These are phyloP conservation scores for Ophiostoma sp. DNA, from an alignment of 2,329 filamentous ascomycete species.

Conservation along the genomic window DNA sequence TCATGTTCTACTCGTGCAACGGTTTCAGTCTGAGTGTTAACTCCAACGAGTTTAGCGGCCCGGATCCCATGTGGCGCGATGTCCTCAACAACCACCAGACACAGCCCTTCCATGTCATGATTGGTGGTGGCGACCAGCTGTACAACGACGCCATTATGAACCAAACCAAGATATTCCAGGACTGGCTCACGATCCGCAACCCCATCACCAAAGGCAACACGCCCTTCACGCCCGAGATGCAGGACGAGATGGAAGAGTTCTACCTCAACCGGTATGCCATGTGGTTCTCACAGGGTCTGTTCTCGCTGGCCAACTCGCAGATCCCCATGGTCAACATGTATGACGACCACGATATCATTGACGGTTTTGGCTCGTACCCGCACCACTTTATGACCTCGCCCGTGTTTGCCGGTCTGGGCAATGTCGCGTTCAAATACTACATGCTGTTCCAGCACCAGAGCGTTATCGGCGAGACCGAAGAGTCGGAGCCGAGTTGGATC, in stretches of 20 bases:
- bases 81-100: constrained; percentile 90
- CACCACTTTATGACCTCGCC: constrained; percentile 88
- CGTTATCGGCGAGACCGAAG: constrained; percentile 74
- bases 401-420: constrained; percentile 85
- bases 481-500: constrained; percentile 87
- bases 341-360: constrained; percentile 91
- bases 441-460: constrained; percentile 98
- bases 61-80: constrained; percentile 95
- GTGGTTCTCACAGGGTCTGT: constrained; percentile 97
- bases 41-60: constrained; percentile 78
- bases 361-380: constrained; percentile 91
- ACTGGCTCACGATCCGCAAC: constrained; percentile 83
- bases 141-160: constrained; percentile 87
- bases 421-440: constrained; percentile 96
- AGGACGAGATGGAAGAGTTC: constrained; percentile 82
- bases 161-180: constrained; percentile 72
- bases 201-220: constrained; percentile 75
- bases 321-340: constrained; percentile 99
- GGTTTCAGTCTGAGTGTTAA: constrained; percentile 84
- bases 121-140: constrained; percentile 94
- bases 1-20: constrained; percentile 98
- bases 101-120: constrained; percentile 94
- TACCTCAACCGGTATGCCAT: constrained; percentile 85
- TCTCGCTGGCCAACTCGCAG: constrained; percentile 87
- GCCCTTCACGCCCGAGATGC: constrained; percentile 77